Base-by-base conservation (phyloP, 805 yeast species). In the Vanderwaltozyma yarrowii region DNA sequence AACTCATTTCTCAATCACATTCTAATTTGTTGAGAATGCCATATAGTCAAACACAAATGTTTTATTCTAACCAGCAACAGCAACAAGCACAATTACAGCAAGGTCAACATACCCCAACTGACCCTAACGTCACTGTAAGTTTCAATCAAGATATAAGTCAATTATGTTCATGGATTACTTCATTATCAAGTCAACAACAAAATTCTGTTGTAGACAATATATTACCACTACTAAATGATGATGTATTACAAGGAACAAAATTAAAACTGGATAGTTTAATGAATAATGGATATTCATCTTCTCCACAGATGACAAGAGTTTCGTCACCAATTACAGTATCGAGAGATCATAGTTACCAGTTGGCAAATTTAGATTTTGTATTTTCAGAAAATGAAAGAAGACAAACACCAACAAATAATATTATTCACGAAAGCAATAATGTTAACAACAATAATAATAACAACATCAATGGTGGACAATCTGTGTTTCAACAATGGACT, bases 181-280 rank as follows among this genome's bases (percentile, higher is more conserved):
- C 62, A 45, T 62, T 76, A 53, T 64, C 61, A 34, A 66, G 72
- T n/a, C 66, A 65, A 33, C 79, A 76, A 44, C 73, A 66, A 45
- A 61, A 70, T 39, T 61, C 71, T 35, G 70, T 74, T 56, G 64
- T 74, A 42, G 80, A 75, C 47, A 70, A 73, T 50, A 57, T 76
- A 53, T 61, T 77, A 41, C 60, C 67, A 33, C 62, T 64, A 41
- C 56, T 76, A 45, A 70, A 74, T 8, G 68, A 71, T 39, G 80
- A 76, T 45, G 68, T 71, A 13, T 54, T 74, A 43, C 60, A 66
- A 26, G 64, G 73, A 35, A 70, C 76, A 39, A 70, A 67, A 50
- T 51, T 68, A 23, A 70, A 67, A 45, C 46, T 75, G 39, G 77
- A 72, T 41, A 54, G 51, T 37, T 33, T 52, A 35, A 13, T 38